These are phyloP conservation scores for Rhizopogon rudus DNA, from an alignment of 768 basidiomycete genomes.

Conservation along the genomic window DNA sequence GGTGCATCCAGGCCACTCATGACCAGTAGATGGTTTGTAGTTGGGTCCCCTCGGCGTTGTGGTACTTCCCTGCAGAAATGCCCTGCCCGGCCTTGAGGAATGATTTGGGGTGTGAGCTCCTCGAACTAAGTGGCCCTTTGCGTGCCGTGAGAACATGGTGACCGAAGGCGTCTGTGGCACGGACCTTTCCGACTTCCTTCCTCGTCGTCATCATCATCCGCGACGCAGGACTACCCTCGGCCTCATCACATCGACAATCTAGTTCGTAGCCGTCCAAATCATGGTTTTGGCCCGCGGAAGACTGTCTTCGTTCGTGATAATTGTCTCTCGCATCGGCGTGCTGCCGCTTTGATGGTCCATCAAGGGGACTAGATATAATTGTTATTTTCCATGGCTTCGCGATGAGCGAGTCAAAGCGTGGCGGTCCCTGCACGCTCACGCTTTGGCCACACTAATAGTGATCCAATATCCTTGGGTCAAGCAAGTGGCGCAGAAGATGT, in stretches of 20 bases:
- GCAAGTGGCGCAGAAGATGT: not conserved
- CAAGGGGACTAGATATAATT: not conserved
- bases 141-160: constrained; percentile 3
- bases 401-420: not conserved
- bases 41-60: not conserved
- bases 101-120: constrained; percentile 1
- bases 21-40: constrained; percentile 14
- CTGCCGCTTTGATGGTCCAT: not conserved
- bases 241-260: too few species aligned
- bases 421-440: not conserved
- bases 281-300: too few species aligned
- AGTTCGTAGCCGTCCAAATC: too few species aligned
- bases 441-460: not conserved
- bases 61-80: constrained; percentile 4
- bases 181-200: not conserved
- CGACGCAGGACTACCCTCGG: too few species aligned
- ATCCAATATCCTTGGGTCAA: not conserved
- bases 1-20: constrained; percentile 41
- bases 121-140: not conserved
- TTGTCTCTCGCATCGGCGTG: too few species aligned
- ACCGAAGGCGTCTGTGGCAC: constrained; percentile 2
- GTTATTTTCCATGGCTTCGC: not conserved
- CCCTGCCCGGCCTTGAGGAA: constrained; percentile 1
- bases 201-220: too few species aligned
- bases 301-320: too few species aligned